phyloP scores from a whole-genome alignment of 2,329 filamentous ascomycete species.

The Stenocarpella maydis region DNA sequence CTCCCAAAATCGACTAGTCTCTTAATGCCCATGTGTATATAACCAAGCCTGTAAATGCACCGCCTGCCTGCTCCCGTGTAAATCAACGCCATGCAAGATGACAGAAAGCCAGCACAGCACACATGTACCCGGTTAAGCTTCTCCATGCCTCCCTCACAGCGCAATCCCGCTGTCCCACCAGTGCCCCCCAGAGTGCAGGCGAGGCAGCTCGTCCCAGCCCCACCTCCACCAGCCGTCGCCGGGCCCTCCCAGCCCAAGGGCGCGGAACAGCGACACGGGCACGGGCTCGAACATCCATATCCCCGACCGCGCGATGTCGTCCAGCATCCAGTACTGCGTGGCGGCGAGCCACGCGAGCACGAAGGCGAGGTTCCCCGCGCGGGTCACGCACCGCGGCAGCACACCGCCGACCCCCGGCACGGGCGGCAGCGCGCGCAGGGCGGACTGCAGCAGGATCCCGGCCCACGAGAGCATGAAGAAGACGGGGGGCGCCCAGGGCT shows the following conservation, averaged over 20 bases:
- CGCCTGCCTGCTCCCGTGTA: background rate
- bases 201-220: conserved; percentile 59
- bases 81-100: background rate
- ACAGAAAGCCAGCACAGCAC: background rate
- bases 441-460: conserved; percentile 69
- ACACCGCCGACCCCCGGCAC: too few relatives aligned
- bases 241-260: conserved; percentile 67
- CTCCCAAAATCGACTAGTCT: background rate
- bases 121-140: background rate
- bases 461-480: conserved; percentile 79
- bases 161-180: conserved; percentile 66
- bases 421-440: conserved; percentile 46
- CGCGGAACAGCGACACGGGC: conserved; percentile 76
- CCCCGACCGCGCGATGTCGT: conserved; percentile 78
- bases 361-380: conserved; percentile 67
- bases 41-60: conserved; percentile 1
- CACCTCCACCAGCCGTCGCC: conserved; percentile 75
- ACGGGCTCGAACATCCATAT: conserved; percentile 85
- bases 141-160: conserved; percentile 39
- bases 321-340: conserved; percentile 71
- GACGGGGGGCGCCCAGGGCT: conserved; percentile 60
- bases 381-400: conserved; percentile 57
- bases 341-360: conserved; percentile 72
- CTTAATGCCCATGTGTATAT: background rate
- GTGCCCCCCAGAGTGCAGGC: conserved; percentile 64